Percentiles rank a stretch among this genome's conserved stretches.
These are phyloP conservation scores for Fomitopsis betulina DNA, from an alignment of 1,284 basidiomycete species.

Conservation along the genomic window DNA sequence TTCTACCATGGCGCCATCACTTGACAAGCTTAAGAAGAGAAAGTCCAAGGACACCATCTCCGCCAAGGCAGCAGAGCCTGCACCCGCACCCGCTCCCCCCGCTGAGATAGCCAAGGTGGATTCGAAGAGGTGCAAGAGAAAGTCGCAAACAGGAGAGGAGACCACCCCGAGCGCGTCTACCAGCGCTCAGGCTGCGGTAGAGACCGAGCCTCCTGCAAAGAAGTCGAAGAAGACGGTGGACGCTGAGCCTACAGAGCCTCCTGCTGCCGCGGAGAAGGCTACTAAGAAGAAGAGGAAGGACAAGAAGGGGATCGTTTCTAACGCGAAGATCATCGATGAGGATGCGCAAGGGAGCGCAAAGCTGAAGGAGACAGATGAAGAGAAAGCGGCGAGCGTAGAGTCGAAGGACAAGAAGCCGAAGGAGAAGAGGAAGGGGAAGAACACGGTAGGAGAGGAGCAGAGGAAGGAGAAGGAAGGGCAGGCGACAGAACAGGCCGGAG, in stretches of 20 bases:
- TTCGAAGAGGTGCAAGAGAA: constrained; percentile 8
- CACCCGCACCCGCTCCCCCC: background rate
- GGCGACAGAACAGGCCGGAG: background rate
- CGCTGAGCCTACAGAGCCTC: background rate
- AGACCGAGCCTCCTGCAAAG: background rate
- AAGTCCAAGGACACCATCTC: constrained; percentile 4
- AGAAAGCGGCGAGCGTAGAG: background rate
- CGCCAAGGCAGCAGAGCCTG: background rate
- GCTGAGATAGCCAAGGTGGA: background rate
- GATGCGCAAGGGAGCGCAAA: too few species aligned
- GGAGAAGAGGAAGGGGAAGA: too few species aligned
- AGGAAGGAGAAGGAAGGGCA: constrained; percentile 13
- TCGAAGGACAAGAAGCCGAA: background rate
- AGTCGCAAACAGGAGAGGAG: constrained; percentile 4
- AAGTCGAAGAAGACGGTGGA: background rate
- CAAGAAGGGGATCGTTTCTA: background rate
- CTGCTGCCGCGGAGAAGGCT: background rate
- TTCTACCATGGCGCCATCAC: background rate
- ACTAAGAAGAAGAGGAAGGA: background rate
- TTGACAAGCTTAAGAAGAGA: constrained; percentile 6
- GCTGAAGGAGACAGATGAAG: background rate
- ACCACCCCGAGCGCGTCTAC: background rate
- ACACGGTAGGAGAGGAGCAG: background rate
- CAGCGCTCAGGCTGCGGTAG: background rate
- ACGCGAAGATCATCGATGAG: background rate